Evolutionary conservation across 805 yeast species (phyloP).

Genomic region (Starmerella powellii): DNA sequence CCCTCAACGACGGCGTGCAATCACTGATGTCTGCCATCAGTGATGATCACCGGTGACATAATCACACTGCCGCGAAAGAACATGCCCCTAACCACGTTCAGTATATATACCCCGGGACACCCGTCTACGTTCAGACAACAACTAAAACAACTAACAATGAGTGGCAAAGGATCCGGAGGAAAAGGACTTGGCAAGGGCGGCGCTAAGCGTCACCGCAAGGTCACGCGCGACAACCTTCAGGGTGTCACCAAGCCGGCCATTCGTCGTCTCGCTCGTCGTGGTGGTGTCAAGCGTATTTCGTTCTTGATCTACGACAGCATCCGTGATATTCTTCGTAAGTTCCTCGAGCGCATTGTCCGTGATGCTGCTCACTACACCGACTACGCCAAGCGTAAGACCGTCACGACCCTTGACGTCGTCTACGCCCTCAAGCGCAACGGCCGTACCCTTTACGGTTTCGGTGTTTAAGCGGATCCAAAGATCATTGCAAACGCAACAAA

Average conservation of each 20-base stretch:
- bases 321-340: slow-evolving; percentile 89
- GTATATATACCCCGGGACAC: slow-evolving; percentile 14
- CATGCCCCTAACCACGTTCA: slow-evolving; percentile 1
- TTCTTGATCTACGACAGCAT: slow-evolving; percentile 98
- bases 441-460: slow-evolving; percentile 99
- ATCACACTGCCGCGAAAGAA: slow-evolving; percentile 1
- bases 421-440: slow-evolving; percentile 99
- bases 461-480: slow-evolving; percentile 55
- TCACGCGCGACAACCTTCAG: slow-evolving; percentile 97
- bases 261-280: slow-evolving; percentile 99
- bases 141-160: slow-evolving; percentile 41
- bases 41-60: slow-evolving; percentile 16
- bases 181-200: slow-evolving; percentile 99
- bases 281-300: slow-evolving; percentile 99
- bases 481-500: neutral
- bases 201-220: slow-evolving; percentile 99
- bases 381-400: slow-evolving; percentile 99
- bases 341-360: slow-evolving; percentile 94
- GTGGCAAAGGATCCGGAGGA: slow-evolving; percentile 99
- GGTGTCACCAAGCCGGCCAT: slow-evolving; percentile 99
- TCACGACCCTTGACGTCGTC: slow-evolving; percentile 95
- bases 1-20: neutral
- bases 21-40: slow-evolving; percentile 19
- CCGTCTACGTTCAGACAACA: neutral
- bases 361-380: slow-evolving; percentile 99